Conservation (phyloP, 176 grass and related monocot species). For the Hsuehochloa calcarea region DNA sequence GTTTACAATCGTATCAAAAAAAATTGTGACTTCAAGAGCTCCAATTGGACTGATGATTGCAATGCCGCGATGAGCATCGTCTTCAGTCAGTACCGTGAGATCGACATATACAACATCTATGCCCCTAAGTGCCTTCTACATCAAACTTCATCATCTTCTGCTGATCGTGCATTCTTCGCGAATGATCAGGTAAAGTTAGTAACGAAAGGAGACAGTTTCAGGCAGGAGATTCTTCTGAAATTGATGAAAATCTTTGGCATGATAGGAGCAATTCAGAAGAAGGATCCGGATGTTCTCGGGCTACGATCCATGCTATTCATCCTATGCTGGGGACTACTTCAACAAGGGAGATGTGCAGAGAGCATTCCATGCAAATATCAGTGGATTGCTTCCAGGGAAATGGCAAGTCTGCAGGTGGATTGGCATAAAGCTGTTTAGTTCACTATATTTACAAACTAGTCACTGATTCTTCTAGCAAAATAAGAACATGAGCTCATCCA, state of each 20-base stretch:
- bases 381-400: constrained; percentile 36
- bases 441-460: not conserved
- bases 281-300: constrained; percentile 51
- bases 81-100: constrained; percentile 54
- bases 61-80: constrained; percentile 34
- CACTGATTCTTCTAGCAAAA: not conserved
- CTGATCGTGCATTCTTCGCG: not conserved
- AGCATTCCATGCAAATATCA: constrained; percentile 62
- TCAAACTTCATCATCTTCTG: constrained; percentile 40
- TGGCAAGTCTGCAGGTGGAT: constrained; percentile 71
- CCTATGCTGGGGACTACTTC: constrained; percentile 70
- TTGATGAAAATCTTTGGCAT: not conserved
- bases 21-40: constrained; percentile 59
- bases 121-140: constrained; percentile 74
- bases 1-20: constrained; percentile 45
- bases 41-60: constrained; percentile 54
- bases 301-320: constrained; percentile 77
- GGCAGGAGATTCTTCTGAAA: not conserved
- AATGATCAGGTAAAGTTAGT: constrained; percentile 8
- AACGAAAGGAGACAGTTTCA: not conserved
- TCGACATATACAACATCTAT: constrained; percentile 90
- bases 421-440: not conserved
- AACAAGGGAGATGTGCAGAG: constrained; percentile 66
- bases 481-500: not conserved
- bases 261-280: constrained; percentile 30